These are phyloP conservation scores for Globisporangium sylvaticum DNA, from an alignment of 352 stramenopile species.

Conservation along the genomic window DNA sequence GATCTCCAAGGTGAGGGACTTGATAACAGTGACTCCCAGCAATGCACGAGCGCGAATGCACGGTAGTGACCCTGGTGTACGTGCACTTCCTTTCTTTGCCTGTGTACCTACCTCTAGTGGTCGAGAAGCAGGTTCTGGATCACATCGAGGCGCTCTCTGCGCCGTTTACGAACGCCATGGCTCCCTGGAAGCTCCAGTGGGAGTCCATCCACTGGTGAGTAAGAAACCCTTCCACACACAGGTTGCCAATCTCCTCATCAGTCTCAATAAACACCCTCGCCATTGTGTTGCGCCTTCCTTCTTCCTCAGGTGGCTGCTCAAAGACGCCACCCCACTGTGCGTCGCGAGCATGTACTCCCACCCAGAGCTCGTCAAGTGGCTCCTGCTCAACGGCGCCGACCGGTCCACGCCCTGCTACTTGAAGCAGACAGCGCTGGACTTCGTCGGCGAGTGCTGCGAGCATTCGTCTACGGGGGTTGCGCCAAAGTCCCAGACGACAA, in stretches of 20 bases:
- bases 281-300: not conserved
- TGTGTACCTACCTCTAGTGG: slow-evolving; percentile 12
- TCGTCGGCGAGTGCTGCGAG: slow-evolving; percentile 57
- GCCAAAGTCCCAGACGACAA: not conserved
- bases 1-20: slow-evolving; percentile 14
- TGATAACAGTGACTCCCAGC: too few species aligned
- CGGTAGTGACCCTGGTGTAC: too few species aligned
- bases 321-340: slow-evolving; percentile 62
- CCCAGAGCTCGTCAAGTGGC: slow-evolving; percentile 44
- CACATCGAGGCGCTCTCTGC: slow-evolving; percentile 51
- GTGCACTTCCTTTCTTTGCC: not conserved
- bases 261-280: not conserved
- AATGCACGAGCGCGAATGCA: too few species aligned
- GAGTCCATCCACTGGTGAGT: slow-evolving; percentile 59
- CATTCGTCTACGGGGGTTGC: slow-evolving; percentile 7
- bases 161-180: slow-evolving; percentile 53
- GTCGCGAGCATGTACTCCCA: slow-evolving; percentile 55
- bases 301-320: slow-evolving; percentile 51
- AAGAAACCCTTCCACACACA: not conserved
- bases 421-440: slow-evolving; percentile 37
- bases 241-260: not conserved
- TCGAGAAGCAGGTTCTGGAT: slow-evolving; percentile 26
- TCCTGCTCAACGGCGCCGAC: slow-evolving; percentile 57
- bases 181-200: slow-evolving; percentile 56
- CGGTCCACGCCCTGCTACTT: slow-evolving; percentile 47